Base-by-base conservation (phyloP, 228 moss, liverwort and hornwort species). In the Sphagnum magellanicum region DNA sequence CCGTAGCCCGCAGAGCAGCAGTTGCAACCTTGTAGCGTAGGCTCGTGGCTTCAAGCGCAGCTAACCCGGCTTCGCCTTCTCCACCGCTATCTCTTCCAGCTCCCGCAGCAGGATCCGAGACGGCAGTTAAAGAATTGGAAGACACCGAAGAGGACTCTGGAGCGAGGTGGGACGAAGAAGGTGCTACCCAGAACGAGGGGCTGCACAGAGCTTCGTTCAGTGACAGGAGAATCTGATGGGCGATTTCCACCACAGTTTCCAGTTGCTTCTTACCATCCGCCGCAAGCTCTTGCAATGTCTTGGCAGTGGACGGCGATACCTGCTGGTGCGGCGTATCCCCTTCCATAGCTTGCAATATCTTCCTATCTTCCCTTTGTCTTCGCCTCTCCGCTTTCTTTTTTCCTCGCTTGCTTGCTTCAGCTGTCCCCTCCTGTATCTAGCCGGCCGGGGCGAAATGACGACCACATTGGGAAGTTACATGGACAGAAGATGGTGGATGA, bases 181-280 rank as follows among this genome's bases (percentile, higher is more conserved):
- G 80, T 13, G 83, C 80, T 11, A 81, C 87, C 87, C 87, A 87
- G 78, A 80, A 87, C 66, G 70, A 75, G 4, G 87, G 83, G 61
- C 83, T 87, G 68, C 87, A 81, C 6, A 87, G 76, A 0, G 76
- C 80, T 13, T 79, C 78, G 61, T 87, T 83, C 49, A 87, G 70
- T 4, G 83, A 74, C 14, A 80, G 63, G 49, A 87, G 74, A 48
- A 87, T 87, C 59, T 87, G 80, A 57, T 87, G 83, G 12, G 83
- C 87, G 5, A 81, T 80, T 63, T 87, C 83, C 68, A 87, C 80
- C 8, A 83, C 87, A 10, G 74, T 72, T 59, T 87, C 83, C 55
- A 87, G 48, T 50, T 87, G 80, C 76, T 74, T 70, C 68, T 87
- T 80, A 0, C 83, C 87, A 4, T 87, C 87, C 8, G 55, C 50